These are phyloP conservation scores for Fusarium fujikuroi DNA, from an alignment of 2,329 filamentous ascomycete genomes.

Conservation along the genomic window DNA sequence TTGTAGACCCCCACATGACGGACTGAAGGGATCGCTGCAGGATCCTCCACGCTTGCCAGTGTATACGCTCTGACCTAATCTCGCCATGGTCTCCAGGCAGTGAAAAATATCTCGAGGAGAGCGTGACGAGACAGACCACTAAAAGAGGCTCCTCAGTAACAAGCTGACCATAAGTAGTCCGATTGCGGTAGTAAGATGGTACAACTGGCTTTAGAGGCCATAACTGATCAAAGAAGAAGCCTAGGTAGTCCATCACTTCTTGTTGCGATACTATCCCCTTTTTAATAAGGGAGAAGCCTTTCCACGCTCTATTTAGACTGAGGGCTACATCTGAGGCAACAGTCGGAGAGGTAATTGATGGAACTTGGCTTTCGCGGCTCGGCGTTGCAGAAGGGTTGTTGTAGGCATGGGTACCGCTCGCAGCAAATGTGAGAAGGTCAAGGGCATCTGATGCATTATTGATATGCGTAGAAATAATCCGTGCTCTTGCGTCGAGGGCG, in stretches of 20 bases:
- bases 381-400: slow-evolving; percentile 1
- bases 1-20: slow-evolving; percentile 28
- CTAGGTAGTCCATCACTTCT: slow-evolving; percentile 15
- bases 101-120: slow-evolving; percentile 21
- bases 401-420: neutral
- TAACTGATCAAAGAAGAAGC: slow-evolving; percentile 20
- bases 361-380: neutral
- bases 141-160: slow-evolving; percentile 19
- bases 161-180: neutral
- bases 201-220: slow-evolving; percentile 31
- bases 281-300: slow-evolving; percentile 7
- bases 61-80: slow-evolving; percentile 26
- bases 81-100: slow-evolving; percentile 13
- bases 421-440: slow-evolving; percentile 23
- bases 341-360: neutral
- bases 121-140: slow-evolving; percentile 15
- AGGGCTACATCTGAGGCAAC: neutral
- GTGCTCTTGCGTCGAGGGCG: slow-evolving; percentile 11
- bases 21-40: slow-evolving; percentile 18
- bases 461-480: slow-evolving; percentile 26
- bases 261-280: slow-evolving; percentile 25
- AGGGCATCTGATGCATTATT: slow-evolving; percentile 22
- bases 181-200: slow-evolving; percentile 14
- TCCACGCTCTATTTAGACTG: neutral
- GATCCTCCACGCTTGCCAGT: slow-evolving; percentile 28